Evolutionary conservation across 2,329 filamentous ascomycete genomes (phyloP).

Genomic region (Fusarium anguioides): DNA sequence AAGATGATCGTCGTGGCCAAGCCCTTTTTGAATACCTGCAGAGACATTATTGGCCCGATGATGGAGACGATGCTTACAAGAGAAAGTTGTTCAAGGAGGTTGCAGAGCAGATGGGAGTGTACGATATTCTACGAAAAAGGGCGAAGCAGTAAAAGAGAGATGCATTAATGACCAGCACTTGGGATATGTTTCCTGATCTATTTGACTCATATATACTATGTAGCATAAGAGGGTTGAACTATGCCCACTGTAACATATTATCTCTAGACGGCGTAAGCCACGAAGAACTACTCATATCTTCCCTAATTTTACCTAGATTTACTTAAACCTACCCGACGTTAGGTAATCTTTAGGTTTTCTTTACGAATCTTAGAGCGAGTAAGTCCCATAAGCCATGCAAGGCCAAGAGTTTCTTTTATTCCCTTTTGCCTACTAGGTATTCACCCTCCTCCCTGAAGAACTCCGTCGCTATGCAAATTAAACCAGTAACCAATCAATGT

Average conservation of each 20-base stretch:
- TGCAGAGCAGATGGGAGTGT: conserved; percentile 58
- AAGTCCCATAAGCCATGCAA: background rate
- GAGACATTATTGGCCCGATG: conserved; percentile 51
- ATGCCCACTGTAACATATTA: conserved; percentile 10
- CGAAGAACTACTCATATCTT: too few species aligned
- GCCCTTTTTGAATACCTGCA: conserved; percentile 59
- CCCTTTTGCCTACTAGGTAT: conserved; percentile 16
- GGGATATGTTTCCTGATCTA: conserved; percentile 11
- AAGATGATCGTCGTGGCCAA: conserved; percentile 51
- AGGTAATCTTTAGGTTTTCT: too few species aligned
- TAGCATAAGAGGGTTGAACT: conserved; percentile 6
- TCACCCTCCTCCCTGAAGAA: conserved; percentile 31
- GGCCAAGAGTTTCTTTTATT: conserved; percentile 15
- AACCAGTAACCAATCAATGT: conserved; percentile 13
- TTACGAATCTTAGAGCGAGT: too few species aligned
- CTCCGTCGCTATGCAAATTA: conserved; percentile 48
- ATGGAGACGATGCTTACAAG: conserved; percentile 38
- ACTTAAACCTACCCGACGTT: too few species aligned
- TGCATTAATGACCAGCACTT: conserved; percentile 1
- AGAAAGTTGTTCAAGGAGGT: conserved; percentile 48
- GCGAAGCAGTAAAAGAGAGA: conserved; percentile 22
- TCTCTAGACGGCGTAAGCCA: background rate
- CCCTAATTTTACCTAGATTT: too few species aligned
- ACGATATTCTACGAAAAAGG: conserved; percentile 47
- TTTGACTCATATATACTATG: conserved; percentile 8